phyloP scores from a whole-genome alignment of 2,329 filamentous ascomycete species.

The Colletotrichum sp. region DNA sequence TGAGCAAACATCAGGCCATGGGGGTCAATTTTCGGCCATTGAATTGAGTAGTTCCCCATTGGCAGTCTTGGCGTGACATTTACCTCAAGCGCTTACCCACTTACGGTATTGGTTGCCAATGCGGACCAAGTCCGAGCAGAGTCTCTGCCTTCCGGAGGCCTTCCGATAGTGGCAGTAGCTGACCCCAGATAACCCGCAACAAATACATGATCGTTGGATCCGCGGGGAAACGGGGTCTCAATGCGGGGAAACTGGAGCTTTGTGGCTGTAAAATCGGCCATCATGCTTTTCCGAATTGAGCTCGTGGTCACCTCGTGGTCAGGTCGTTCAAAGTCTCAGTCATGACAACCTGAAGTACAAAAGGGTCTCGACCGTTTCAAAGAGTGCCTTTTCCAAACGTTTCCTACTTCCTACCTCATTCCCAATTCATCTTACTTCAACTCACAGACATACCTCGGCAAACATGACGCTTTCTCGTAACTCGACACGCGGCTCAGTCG shows the following conservation, averaged over 20 bases:
- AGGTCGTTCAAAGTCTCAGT: not conserved
- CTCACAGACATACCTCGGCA: not conserved
- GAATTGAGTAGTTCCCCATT: not conserved
- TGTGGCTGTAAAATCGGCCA: not conserved
- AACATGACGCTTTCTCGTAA: not conserved
- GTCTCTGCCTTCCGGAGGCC: not conserved
- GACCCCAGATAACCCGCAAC: constrained; percentile 7
- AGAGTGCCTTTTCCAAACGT: not conserved
- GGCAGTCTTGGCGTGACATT: not conserved
- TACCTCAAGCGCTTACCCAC: not conserved
- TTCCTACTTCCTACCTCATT: not conserved
- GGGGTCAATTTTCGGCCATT: not conserved
- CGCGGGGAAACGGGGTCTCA: not conserved
- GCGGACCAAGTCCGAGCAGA: not conserved
- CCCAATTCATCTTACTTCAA: not conserved
- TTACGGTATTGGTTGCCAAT: not conserved
- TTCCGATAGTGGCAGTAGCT: not conserved
- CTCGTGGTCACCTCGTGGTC: not conserved
- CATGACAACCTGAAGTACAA: not conserved
- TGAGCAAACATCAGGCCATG: not conserved
- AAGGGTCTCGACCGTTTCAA: not conserved
- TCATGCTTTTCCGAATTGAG: not conserved
- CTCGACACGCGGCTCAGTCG: not conserved
- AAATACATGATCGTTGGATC: no score
- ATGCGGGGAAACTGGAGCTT: not conserved